phyloP scores from a whole-genome alignment of 1,139 yeast species.

The Candida sp. region DNA sequence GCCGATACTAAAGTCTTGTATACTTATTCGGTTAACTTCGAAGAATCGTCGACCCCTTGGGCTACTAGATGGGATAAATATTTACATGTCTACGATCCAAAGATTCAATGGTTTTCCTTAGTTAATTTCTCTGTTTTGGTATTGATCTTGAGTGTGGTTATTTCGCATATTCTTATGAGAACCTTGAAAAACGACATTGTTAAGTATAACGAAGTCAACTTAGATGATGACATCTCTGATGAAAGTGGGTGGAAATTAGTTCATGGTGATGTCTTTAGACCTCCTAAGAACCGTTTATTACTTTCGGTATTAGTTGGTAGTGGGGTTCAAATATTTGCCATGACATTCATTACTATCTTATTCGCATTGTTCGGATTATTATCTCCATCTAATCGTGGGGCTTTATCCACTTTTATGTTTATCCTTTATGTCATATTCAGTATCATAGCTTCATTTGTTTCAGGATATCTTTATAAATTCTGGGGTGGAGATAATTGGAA shows the following conservation, averaged over 20 bases:
- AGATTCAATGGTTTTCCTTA: conserved; percentile 93
- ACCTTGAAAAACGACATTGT: conserved; percentile 84
- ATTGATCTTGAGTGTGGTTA: conserved; percentile 69
- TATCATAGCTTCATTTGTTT: conserved; percentile 78
- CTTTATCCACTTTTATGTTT: conserved; percentile 87
- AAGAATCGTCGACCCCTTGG: conserved; percentile 76
- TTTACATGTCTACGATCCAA: conserved; percentile 86
- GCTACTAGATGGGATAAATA: conserved; percentile 99
- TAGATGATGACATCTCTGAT: conserved; percentile 85
- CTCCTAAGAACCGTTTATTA: conserved; percentile 70
- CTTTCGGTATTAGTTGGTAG: conserved; percentile 84
- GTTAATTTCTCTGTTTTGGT: conserved; percentile 83
- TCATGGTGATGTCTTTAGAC: conserved; percentile 92
- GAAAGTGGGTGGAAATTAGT: conserved; percentile 98
- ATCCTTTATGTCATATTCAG: conserved; percentile 79
- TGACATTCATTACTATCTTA: conserved; percentile 69
- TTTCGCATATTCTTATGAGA: conserved; percentile 74
- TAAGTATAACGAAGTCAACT: conserved; percentile 83
- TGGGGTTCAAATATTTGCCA: conserved; percentile 80
- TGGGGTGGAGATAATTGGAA: conserved; percentile 95
- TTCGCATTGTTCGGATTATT: conserved; percentile 88
- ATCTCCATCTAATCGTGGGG: conserved; percentile 94
- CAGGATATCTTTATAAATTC: conserved; percentile 80
- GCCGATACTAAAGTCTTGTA: conserved; percentile 28
- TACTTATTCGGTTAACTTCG: conserved; percentile 55